Conservation (phyloP, 805 yeast genomes). For the Pichia occidentalis region DNA sequence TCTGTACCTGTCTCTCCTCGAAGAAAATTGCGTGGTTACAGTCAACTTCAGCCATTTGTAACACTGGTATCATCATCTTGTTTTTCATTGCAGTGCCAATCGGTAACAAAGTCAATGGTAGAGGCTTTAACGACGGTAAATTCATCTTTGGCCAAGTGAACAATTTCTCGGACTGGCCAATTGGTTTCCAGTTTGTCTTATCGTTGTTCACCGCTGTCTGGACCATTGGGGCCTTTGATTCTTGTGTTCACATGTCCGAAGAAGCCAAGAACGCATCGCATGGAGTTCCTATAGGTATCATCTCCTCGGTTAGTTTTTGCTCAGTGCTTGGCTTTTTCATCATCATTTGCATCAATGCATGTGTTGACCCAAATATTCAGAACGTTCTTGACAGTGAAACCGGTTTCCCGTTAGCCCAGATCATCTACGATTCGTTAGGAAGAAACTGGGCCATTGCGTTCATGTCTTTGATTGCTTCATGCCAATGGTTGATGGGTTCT, state of each 20-base stretch:
- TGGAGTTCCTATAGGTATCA: slow-evolving; percentile 61
- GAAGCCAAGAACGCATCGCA: slow-evolving; percentile 58
- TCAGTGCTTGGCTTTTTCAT: slow-evolving; percentile 53
- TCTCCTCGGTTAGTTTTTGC: slow-evolving; percentile 52
- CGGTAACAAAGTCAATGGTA: slow-evolving; percentile 37
- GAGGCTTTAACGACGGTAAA: slow-evolving; percentile 40
- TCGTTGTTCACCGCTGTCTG: slow-evolving; percentile 59
- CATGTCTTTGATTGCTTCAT: slow-evolving; percentile 49
- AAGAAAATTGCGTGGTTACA: slow-evolving; percentile 52
- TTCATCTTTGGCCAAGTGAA: slow-evolving; percentile 50
- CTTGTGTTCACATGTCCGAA: slow-evolving; percentile 67
- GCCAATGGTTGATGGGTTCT: slow-evolving; percentile 63
- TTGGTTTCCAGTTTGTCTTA: slow-evolving; percentile 48
- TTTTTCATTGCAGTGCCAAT: slow-evolving; percentile 60
- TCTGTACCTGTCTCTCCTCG: slow-evolving; percentile 51
- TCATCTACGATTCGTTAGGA: slow-evolving; percentile 56
- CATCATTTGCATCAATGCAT: slow-evolving; percentile 47
- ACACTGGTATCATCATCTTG: slow-evolving; percentile 45
- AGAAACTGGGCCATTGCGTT: slow-evolving; percentile 58
- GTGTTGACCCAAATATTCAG: slow-evolving; percentile 41
- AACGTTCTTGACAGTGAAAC: slow-evolving; percentile 38
- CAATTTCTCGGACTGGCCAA: slow-evolving; percentile 49
- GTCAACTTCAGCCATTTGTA: slow-evolving; percentile 48
- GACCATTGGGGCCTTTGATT: slow-evolving; percentile 71
- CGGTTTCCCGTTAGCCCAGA: slow-evolving; percentile 63